A percentile compares a stretch with the other conserved stretches of the same genome.
These are phyloP conservation scores for Pestalotiopsis sp. DNA, from an alignment of 2,329 filamentous ascomycete species.

Conservation along the genomic window DNA sequence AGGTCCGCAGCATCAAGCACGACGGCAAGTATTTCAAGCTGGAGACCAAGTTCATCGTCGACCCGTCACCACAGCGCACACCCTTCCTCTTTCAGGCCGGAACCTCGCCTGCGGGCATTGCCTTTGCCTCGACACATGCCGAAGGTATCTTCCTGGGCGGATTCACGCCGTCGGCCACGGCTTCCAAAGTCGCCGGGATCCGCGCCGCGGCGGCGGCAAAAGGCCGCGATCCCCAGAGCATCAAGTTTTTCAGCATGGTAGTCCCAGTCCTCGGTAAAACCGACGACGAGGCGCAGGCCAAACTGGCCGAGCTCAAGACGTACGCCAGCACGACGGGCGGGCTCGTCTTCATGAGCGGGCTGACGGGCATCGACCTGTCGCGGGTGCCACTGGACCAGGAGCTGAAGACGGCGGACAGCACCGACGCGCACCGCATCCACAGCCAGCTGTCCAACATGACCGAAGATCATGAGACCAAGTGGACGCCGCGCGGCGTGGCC, in stretches of 20 bases:
- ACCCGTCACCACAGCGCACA: slow-evolving; percentile 59
- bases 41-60: slow-evolving; percentile 48
- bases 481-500: slow-evolving; percentile 46
- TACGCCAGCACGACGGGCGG: slow-evolving; percentile 58
- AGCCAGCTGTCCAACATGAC: slow-evolving; percentile 52
- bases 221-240: slow-evolving; percentile 57
- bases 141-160: slow-evolving; percentile 63
- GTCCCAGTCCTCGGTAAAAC: slow-evolving; percentile 53
- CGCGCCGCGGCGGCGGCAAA: slow-evolving; percentile 49
- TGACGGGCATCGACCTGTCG: slow-evolving; percentile 65
- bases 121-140: slow-evolving; percentile 59
- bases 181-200: slow-evolving; percentile 54
- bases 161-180: slow-evolving; percentile 51
- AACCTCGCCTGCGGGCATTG: slow-evolving; percentile 57
- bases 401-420: slow-evolving; percentile 57
- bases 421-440: slow-evolving; percentile 53
- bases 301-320: slow-evolving; percentile 52
- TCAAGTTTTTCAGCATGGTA: slow-evolving; percentile 59
- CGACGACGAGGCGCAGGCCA: slow-evolving; percentile 55
- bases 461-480: slow-evolving; percentile 46
- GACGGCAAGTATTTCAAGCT: slow-evolving; percentile 57
- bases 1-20: slow-evolving; percentile 64
- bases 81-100: slow-evolving; percentile 63
- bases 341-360: slow-evolving; percentile 58
- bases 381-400: slow-evolving; percentile 60